Evolutionary conservation across 176 grass and related monocot genomes (phyloP).

Genomic region (Cenchrus purpureus): DNA sequence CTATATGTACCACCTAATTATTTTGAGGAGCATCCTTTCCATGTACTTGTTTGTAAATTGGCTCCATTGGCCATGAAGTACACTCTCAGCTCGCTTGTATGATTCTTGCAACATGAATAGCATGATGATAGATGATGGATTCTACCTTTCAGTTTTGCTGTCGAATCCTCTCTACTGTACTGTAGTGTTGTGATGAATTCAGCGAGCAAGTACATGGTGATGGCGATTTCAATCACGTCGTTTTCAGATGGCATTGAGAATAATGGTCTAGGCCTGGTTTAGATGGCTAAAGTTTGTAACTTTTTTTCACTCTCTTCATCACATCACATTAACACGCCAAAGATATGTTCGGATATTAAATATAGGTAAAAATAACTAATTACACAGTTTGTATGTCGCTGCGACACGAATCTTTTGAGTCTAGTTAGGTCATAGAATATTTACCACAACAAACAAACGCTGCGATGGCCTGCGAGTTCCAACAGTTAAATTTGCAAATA

Average conservation of each 20-base stretch:
- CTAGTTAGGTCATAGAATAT: no score
- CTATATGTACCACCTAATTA: slow-evolving; percentile 55
- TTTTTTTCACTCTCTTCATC: no score
- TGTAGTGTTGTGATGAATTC: not conserved
- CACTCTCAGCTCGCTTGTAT: slow-evolving; percentile 39
- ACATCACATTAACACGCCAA: no score
- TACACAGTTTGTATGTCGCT: no score
- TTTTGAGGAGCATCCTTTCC: slow-evolving; percentile 50
- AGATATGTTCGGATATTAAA: no score
- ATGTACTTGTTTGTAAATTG: slow-evolving; percentile 59
- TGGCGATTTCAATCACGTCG: not conserved
- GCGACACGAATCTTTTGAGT: no score
- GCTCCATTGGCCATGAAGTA: slow-evolving; percentile 54
- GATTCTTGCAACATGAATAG: slow-evolving; percentile 59
- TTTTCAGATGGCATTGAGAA: slow-evolving; percentile 16
- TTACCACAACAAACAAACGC: no score
- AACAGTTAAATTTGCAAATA: no score
- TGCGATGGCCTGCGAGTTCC: no score
- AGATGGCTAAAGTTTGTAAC: no score
- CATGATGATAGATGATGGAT: slow-evolving; percentile 56
- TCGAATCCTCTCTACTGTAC: not conserved
- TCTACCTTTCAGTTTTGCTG: slow-evolving; percentile 26
- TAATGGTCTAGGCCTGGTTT: not conserved
- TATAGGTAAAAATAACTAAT: no score
- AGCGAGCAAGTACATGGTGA: not conserved